Base-by-base conservation (phyloP, 73 alveolate genomes). In the Symbiodinium pilosum region DNA sequence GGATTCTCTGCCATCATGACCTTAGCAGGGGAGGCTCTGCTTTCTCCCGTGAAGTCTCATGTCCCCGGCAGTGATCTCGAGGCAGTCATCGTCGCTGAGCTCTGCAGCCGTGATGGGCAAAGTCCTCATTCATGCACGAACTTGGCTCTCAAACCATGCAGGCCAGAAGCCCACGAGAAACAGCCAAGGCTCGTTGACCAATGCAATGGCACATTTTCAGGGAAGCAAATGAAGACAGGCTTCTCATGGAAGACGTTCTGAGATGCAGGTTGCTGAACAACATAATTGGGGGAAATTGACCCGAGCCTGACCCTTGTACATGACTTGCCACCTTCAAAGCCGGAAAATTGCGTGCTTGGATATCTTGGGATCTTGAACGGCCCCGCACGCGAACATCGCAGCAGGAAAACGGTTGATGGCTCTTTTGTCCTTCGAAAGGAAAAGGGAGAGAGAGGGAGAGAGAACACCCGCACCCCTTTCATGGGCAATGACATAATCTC, bases 221-320 rank as follows among this genome's bases (percentile, higher is more conserved):
- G 99, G 85, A 93, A 93, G 94, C 99, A 93, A 40, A 93, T 93
- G 99, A 93, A 93, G 43, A 93, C 99, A 42, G 99, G 99, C 81
- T 83, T 83, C 94, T 93, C 99, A 34, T 83, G 81, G 94, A 93
- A 93, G 68, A 93, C 99, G 59, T 88, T 84, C 83, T 93, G 43
- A 42, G 47, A 1, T 75, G 51, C 26, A 32, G 16, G 11, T 12
- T 21, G 77, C 12, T 21, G 8, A 24, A 24, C 7, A 6, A 26
- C 77, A 64, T 64, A 14, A 32, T 64, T 64, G 40, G 38, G 7
- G 8, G 28, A 5, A 32, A 47, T 64, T 16, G 32, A 64, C 2
- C 77, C 77, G 36, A 7, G 77, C 77, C 77, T 64, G 96, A 28
- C 99, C 99, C 32, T 83, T 75, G 93, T 73, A 93, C 36, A 81